These are phyloP conservation scores for Phytopythium vexans DNA, from an alignment of 352 stramenopile genomes.

Conservation along the genomic window DNA sequence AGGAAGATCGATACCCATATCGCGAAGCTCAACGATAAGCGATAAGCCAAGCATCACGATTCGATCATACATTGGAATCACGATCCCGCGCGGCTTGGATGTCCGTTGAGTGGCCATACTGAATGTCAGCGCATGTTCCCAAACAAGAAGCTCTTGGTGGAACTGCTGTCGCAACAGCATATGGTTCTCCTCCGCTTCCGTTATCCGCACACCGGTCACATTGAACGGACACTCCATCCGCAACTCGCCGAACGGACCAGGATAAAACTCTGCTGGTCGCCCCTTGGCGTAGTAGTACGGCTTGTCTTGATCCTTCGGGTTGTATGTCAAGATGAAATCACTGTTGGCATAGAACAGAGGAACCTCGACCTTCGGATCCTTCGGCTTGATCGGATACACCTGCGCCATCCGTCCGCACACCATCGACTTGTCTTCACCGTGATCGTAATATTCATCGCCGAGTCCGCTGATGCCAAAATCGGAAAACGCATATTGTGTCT, in stretches of 20 bases:
- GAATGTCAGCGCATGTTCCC: too few relatives aligned
- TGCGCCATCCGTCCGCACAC: slow-evolving; percentile 43
- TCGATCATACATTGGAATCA: slow-evolving; percentile 11
- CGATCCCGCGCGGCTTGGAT: slow-evolving; percentile 10
- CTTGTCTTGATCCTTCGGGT: slow-evolving; percentile 22
- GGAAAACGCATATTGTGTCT: slow-evolving; percentile 47
- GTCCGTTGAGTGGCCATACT: too few relatives aligned
- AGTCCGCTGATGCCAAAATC: slow-evolving; percentile 38
- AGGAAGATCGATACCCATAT: slow-evolving; percentile 8
- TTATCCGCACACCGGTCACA: slow-evolving; percentile 23
- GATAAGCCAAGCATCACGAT: slow-evolving; percentile 10
- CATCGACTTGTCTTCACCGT: slow-evolving; percentile 20
- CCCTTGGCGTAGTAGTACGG: slow-evolving; percentile 28
- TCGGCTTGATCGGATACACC: slow-evolving; percentile 24
- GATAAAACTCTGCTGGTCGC: slow-evolving; percentile 21
- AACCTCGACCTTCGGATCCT: slow-evolving; percentile 10
- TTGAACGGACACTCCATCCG: slow-evolving; percentile 38
- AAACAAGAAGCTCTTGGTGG: too few relatives aligned
- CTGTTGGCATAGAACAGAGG: slow-evolving; percentile 41
- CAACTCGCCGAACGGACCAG: slow-evolving; percentile 28
- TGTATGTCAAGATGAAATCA: slow-evolving; percentile 36
- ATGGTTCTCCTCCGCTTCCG: slow-evolving; percentile 15
- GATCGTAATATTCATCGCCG: slow-evolving; percentile 21
- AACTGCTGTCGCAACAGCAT: slow-evolving; percentile 33
- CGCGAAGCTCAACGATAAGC: slow-evolving; percentile 10